Conservation (phyloP, 2,329 filamentous ascomycete genomes). For the Pseudocercospora macadamiae region DNA sequence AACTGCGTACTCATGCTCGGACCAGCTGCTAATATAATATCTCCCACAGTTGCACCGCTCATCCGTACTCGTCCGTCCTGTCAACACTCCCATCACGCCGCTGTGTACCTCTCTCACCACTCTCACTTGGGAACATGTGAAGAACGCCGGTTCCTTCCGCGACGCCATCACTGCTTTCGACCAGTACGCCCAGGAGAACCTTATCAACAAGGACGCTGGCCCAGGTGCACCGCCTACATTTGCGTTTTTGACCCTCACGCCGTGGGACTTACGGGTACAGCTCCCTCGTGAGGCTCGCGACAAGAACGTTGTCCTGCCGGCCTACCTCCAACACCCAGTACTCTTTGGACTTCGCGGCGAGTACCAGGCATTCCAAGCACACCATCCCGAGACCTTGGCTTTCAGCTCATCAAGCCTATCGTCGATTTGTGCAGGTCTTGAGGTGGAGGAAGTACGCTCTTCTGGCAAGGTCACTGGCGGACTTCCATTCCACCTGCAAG, state of each 20-base stretch:
- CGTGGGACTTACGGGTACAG: slow-evolving; percentile 97
- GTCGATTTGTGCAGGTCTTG: slow-evolving; percentile 96
- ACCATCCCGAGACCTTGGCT: slow-evolving; percentile 94
- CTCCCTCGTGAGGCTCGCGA: slow-evolving; percentile 95
- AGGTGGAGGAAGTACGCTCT: slow-evolving; percentile 96
- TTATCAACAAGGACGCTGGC: slow-evolving; percentile 79
- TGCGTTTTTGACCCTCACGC: slow-evolving; percentile 96
- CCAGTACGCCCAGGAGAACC: slow-evolving; percentile 86
- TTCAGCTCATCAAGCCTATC: slow-evolving; percentile 94
- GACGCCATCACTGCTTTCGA: slow-evolving; percentile 96
- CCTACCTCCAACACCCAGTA: slow-evolving; percentile 95
- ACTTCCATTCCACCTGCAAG: slow-evolving; percentile 95
- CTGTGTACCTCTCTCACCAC: slow-evolving; percentile 98
- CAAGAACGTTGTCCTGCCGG: slow-evolving; percentile 94
- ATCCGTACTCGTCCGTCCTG: slow-evolving; percentile 94
- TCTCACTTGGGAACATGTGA: slow-evolving; percentile 97
- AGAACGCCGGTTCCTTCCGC: slow-evolving; percentile 94
- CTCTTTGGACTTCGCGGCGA: slow-evolving; percentile 97
- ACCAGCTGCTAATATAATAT: slow-evolving; percentile 29
- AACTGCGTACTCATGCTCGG: slow-evolving; percentile 15
- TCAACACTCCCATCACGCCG: slow-evolving; percentile 98
- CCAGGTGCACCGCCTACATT: slow-evolving; percentile 64
- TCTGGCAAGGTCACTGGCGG: slow-evolving; percentile 99
- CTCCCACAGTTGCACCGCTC: slow-evolving; percentile 79
- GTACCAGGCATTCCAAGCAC: slow-evolving; percentile 97